These are phyloP conservation scores for Blastocystis sp. DNA, from an alignment of 352 stramenopile species.

Conservation along the genomic window DNA sequence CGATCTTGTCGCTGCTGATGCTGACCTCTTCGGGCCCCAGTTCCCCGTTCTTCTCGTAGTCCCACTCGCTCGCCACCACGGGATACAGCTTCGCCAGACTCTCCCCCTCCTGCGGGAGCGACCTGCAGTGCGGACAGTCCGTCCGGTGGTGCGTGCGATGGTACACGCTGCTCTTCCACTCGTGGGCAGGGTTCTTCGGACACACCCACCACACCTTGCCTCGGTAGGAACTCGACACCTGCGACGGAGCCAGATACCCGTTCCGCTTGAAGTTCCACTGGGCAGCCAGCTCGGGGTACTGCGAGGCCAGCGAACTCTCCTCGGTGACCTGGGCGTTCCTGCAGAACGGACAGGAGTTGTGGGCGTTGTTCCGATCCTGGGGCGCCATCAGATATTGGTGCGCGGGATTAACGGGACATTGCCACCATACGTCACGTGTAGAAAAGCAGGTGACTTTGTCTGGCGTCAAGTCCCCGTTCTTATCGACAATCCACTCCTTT, in stretches of 20 bases:
- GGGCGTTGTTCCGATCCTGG: not conserved
- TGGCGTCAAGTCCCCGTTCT: not conserved
- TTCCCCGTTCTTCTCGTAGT: slow-evolving; percentile 20
- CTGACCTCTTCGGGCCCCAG: slow-evolving; percentile 3
- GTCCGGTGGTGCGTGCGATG: not conserved
- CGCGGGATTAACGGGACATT: not conserved
- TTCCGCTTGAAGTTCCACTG: slow-evolving; percentile 27
- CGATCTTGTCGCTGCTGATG: not conserved
- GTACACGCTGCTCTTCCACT: not conserved
- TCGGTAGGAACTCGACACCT: not conserved
- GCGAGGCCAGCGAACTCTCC: not conserved
- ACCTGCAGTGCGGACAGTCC: not conserved
- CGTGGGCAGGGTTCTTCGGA: not conserved
- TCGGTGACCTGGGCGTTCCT: not conserved
- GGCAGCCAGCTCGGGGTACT: not conserved
- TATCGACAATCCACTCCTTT: not conserved
- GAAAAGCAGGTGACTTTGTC: slow-evolving; percentile 3
- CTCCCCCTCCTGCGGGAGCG: not conserved
- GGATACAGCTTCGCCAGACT: not conserved
- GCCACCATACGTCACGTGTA: not conserved
- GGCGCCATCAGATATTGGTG: slow-evolving; percentile 31
- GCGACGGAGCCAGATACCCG: not conserved
- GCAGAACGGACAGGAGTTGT: slow-evolving; percentile 6
- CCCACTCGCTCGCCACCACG: not conserved
- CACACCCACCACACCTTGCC: slow-evolving; percentile 46